Evolutionary conservation across 192 early-diverging fungal genomes (phyloP), one percentile per base, ranked within the genome.

Genomic region (Coemansia sp.): DNA sequence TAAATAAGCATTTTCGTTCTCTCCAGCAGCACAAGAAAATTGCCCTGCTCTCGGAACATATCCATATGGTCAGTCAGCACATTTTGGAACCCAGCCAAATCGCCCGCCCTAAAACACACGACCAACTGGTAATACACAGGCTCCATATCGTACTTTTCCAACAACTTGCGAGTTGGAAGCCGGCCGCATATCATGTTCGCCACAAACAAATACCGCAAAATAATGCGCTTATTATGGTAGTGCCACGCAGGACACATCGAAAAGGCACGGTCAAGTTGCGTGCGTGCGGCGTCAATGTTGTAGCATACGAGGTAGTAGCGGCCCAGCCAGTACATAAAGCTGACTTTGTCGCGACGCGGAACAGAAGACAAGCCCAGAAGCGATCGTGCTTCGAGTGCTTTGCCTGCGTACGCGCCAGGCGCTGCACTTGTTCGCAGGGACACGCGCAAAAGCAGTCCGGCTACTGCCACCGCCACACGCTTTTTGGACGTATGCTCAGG

Each of bases 161-260:
- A 37, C 12, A 80, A 64, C 14, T 7, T 21, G 22, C 1, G 6
- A 5, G 28, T 57, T 2, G 77, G 70, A 19, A 80, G 44, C 4
- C 58, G 65, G 10, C 78, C 78, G 15, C 78, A 72, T 26, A 74
- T 59, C 72, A 80, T 64, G 47, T 74, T 80, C 17, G 78, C 78
- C 6, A 59, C 78, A 48, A 80, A 38, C 51, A 80, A 53, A 48
- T 80, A 64, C 1, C 78, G 68, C 55, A 80, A 53, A 19, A 80
- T 71, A 2, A 59, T 68, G 5, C 72, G 64, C 68, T 80, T 80
- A 22, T 80, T 80, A 68, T 71, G 78, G 46, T 56, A 62, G 37
- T 80, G 78, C 62, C 65, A 71, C 5, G 36, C 48, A 1, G 72
- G 78, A 26, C 78, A 80, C 14, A 9, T 21, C 9, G 50, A 57